Evolutionary conservation across 176 grass and related monocot genomes (phyloP).

Genomic region (Stipa capillata): DNA sequence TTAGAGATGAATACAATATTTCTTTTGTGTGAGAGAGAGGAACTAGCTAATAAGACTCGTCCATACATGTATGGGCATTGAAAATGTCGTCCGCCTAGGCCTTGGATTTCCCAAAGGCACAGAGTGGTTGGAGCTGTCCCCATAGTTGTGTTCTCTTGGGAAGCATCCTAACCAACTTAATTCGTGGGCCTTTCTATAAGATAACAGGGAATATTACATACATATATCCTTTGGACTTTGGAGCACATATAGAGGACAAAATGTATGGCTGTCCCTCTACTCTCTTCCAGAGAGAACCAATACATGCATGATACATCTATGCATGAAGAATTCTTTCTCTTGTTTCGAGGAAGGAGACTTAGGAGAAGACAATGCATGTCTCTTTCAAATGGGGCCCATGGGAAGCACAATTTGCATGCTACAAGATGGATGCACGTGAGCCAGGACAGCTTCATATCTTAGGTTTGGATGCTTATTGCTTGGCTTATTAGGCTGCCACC

Average conservation of each 20-base stretch:
- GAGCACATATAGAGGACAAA: neutral
- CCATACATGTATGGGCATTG: slow-evolving; percentile 12
- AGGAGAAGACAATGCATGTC: neutral
- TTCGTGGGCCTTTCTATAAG: slow-evolving; percentile 4
- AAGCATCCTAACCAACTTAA: slow-evolving; percentile 27
- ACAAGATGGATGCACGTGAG: slow-evolving; percentile 29
- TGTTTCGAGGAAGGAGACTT: neutral
- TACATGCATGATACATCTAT: neutral
- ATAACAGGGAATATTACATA: slow-evolving; percentile 19
- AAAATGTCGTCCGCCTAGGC: slow-evolving; percentile 39
- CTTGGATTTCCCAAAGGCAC: slow-evolving; percentile 49
- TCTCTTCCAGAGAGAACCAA: neutral
- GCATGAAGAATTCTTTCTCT: neutral
- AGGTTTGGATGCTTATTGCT: neutral
- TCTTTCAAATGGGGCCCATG: slow-evolving; percentile 1
- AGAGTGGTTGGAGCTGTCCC: slow-evolving; percentile 40
- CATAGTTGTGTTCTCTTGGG: slow-evolving; percentile 8
- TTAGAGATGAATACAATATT: neutral
- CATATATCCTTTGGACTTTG: slow-evolving; percentile 1
- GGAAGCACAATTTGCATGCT: slow-evolving; percentile 3
- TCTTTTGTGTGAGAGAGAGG: neutral
- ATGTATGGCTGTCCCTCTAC: neutral
- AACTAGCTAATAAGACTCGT: neutral
- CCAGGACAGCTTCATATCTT: slow-evolving; percentile 26
- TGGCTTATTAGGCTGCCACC: slow-evolving; percentile 38